phyloP scores from a whole-genome alignment of 2,329 filamentous ascomycete species.

The Harringtonia aguacate region DNA sequence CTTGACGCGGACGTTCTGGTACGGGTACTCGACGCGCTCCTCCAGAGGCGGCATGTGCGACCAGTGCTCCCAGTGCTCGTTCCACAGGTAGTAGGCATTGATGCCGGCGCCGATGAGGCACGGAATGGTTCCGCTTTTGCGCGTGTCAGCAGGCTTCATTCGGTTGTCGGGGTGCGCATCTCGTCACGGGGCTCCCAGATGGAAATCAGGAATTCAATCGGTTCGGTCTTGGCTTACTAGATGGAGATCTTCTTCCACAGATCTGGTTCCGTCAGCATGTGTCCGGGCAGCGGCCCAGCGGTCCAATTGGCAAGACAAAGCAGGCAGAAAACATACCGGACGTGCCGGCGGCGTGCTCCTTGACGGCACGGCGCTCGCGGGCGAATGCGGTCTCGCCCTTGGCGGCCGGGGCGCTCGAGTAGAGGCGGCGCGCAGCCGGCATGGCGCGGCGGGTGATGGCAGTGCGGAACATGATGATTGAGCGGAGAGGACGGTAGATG shows the following conservation, averaged over 20 bases:
- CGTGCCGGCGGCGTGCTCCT: slow-evolving; percentile 77
- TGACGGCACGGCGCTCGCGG: slow-evolving; percentile 80
- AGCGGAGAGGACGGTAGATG: not conserved
- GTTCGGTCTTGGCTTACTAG: too few relatives aligned
- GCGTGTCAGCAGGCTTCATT: not conserved
- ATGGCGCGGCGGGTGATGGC: slow-evolving; percentile 9
- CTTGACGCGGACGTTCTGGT: slow-evolving; percentile 96
- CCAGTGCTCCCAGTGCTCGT: slow-evolving; percentile 96
- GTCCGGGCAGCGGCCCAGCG: not conserved
- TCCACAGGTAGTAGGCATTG: slow-evolving; percentile 89
- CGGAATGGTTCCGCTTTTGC: slow-evolving; percentile 60
- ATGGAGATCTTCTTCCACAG: slow-evolving; percentile 94
- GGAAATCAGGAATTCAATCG: too few relatives aligned
- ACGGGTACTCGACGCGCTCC: slow-evolving; percentile 87
- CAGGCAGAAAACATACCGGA: slow-evolving; percentile 51
- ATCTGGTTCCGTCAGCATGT: slow-evolving; percentile 45
- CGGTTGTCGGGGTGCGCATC: not conserved
- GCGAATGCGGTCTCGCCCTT: slow-evolving; percentile 77
- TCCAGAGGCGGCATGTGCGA: slow-evolving; percentile 74
- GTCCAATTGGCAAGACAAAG: not conserved
- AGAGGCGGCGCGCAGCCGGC: slow-evolving; percentile 11
- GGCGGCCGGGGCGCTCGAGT: slow-evolving; percentile 9
- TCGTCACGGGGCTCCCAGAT: not conserved
- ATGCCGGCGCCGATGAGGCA: slow-evolving; percentile 57
- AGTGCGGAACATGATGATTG: slow-evolving; percentile 10